phyloP scores from a whole-genome alignment of 345 rosid genomes.

The Psidium friedrichsthalianum region DNA sequence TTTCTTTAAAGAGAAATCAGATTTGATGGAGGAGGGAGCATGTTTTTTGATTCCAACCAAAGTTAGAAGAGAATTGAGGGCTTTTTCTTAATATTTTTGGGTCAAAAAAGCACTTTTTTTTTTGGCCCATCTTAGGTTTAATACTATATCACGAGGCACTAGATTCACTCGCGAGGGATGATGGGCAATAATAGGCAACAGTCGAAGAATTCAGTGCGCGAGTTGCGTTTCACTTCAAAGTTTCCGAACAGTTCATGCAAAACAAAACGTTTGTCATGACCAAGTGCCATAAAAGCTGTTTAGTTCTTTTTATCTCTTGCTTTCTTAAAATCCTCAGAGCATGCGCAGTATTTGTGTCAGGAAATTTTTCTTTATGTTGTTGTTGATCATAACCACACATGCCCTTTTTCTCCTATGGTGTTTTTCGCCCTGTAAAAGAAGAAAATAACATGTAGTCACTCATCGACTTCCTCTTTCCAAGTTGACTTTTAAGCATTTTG shows the following conservation, averaged over 20 bases:
- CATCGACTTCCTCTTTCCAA: background rate
- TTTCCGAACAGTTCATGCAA: background rate
- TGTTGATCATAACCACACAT: constrained; percentile 4
- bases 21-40: background rate
- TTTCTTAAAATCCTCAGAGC: constrained; percentile 55
- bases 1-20: background rate
- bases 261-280: background rate
- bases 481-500: background rate
- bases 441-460: background rate
- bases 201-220: background rate
- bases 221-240: background rate
- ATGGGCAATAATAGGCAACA: background rate
- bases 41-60: background rate
- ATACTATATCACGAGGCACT: background rate
- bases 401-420: background rate
- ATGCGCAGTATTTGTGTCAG: constrained; percentile 21
- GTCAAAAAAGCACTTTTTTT: background rate
- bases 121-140: background rate
- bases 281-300: background rate
- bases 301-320: constrained; percentile 9
- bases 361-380: background rate
- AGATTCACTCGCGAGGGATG: background rate
- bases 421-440: background rate
- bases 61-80: background rate
- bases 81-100: background rate